phyloP scores from a whole-genome alignment of 352 stramenopile species.

The Phytopythium vexans region DNA sequence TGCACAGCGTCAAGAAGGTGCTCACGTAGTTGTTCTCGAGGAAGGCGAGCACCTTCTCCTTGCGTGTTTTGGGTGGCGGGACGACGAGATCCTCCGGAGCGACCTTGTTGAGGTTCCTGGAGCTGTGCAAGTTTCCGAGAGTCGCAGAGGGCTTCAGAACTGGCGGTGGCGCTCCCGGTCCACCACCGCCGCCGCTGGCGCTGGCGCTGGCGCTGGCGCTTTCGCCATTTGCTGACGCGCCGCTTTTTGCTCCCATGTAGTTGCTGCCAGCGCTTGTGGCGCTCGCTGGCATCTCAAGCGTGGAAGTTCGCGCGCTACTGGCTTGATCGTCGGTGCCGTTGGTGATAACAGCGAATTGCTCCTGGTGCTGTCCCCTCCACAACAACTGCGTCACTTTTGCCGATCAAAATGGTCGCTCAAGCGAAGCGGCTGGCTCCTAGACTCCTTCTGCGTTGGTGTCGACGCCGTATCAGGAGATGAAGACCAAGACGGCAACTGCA shows the following conservation, averaged over 20 bases:
- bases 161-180: conserved; percentile 21
- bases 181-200: conserved; percentile 11
- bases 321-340: conserved; percentile 20
- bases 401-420: conserved; percentile 1
- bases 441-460: too few species aligned
- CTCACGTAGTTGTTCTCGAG: conserved; percentile 76
- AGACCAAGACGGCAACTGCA: background rate
- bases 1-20: conserved; percentile 64
- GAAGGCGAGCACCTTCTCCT: conserved; percentile 43
- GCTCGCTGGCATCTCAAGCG: conserved; percentile 29
- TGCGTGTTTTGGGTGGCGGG: conserved; percentile 25
- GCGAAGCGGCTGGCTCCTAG: too few species aligned
- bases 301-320: conserved; percentile 6
- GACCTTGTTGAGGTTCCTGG: conserved; percentile 65
- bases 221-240: conserved; percentile 2
- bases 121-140: conserved; percentile 33
- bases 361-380: conserved; percentile 34
- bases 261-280: conserved; percentile 13
- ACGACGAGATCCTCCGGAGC: conserved; percentile 47
- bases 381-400: conserved; percentile 41
- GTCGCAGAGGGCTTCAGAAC: conserved; percentile 29
- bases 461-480: background rate
- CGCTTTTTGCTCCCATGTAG: conserved; percentile 1
- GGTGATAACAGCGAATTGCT: conserved; percentile 29
- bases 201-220: conserved; percentile 4